Percentiles rank a stretch among this genome's conserved stretches.
Conservation (phyloP, 2,329 filamentous ascomycete species). For the Trichocomaceae sp. region DNA sequence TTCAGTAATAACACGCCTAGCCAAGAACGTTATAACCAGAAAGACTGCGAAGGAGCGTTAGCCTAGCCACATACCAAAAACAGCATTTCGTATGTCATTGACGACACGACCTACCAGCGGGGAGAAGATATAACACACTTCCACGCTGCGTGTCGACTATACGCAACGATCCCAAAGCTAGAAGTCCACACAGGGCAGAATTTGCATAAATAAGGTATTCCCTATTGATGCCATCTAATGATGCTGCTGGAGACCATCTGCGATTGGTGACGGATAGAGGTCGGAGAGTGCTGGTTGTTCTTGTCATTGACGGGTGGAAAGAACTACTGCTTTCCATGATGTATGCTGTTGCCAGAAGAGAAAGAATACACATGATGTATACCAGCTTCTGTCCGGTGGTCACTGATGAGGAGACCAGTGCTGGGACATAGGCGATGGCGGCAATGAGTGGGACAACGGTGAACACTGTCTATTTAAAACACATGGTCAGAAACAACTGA, state of each 20-base stretch:
- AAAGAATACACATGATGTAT: constrained; percentile 29
- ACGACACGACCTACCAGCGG: constrained; percentile 28
- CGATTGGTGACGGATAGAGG: background rate
- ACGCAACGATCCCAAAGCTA: constrained; percentile 25
- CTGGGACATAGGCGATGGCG: constrained; percentile 26
- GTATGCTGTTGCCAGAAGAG: constrained; percentile 33
- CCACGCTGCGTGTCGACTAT: constrained; percentile 13
- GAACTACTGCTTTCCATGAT: constrained; percentile 27
- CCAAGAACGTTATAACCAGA: constrained; percentile 26
- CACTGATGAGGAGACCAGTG: constrained; percentile 21
- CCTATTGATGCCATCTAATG: background rate
- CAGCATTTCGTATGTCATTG: background rate
- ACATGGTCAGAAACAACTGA: constrained; percentile 10
- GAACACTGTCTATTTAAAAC: constrained; percentile 27
- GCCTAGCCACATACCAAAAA: too few species aligned
- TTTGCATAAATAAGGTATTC: constrained; percentile 1
- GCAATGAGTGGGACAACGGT: constrained; percentile 31
- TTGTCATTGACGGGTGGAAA: constrained; percentile 23
- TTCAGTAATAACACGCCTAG: constrained; percentile 31
- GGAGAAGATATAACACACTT: constrained; percentile 29
- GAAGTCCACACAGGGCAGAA: constrained; percentile 22
- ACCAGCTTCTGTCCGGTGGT: constrained; percentile 20
- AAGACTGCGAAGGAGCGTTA: constrained; percentile 30
- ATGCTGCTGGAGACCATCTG: background rate
- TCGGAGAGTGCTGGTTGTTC: constrained; percentile 19